Evolutionary conservation across 495 filamentous ascomycete species (phyloP).

Genomic region (Penicillium cosmopolitanum): DNA sequence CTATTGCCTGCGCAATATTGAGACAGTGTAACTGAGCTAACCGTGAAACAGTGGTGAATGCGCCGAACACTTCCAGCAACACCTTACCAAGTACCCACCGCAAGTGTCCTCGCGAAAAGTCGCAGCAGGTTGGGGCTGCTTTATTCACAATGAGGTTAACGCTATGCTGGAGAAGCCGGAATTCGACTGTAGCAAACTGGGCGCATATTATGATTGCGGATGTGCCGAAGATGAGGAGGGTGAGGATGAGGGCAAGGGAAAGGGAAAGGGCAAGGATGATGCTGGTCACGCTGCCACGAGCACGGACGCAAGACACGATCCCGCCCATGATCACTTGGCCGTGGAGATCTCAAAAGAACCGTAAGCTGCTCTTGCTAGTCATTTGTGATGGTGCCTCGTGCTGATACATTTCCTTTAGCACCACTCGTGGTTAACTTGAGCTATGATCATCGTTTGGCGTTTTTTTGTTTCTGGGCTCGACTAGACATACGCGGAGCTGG

Average conservation of each 20-base stretch:
- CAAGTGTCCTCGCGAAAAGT: constrained; percentile 82
- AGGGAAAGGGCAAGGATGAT: constrained; percentile 12
- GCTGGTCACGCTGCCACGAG: constrained; percentile 8
- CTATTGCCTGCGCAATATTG: background rate
- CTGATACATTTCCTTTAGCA: constrained; percentile 2
- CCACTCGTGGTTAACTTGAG: constrained; percentile 1
- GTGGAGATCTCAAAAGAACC: constrained; percentile 50
- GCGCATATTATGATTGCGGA: constrained; percentile 94
- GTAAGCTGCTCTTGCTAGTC: constrained; percentile 26
- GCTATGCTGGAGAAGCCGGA: constrained; percentile 75
- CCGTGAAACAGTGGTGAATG: constrained; percentile 76
- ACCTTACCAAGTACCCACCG: constrained; percentile 84
- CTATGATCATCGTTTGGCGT: background rate
- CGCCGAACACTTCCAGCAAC: constrained; percentile 83
- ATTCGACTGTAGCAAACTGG: constrained; percentile 89
- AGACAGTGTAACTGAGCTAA: constrained; percentile 13
- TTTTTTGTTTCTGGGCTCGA: background rate
- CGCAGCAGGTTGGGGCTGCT: constrained; percentile 90
- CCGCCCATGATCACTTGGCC: constrained; percentile 25
- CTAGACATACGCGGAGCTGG: background rate
- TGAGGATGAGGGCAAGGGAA: constrained; percentile 17
- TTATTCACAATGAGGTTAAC: constrained; percentile 95
- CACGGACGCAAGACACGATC: constrained; percentile 10
- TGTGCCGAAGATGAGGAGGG: constrained; percentile 73
- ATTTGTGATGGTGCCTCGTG: constrained; percentile 4